These are phyloP conservation scores for Oenanthe sinensis DNA, from an alignment of 129 eudicot genomes.

Conservation along the genomic window DNA sequence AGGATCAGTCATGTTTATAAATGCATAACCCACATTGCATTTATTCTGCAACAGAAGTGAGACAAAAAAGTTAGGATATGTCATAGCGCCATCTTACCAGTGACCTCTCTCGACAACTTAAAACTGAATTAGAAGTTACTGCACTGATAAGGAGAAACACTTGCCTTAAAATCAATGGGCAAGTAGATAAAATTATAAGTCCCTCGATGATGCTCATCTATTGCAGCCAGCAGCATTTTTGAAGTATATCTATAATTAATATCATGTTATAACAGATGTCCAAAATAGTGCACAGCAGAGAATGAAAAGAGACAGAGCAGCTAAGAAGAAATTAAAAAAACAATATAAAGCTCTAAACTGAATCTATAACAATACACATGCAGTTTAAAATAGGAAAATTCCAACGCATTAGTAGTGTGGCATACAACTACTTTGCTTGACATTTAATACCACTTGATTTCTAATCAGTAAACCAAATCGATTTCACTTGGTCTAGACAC, in stretches of 20 bases:
- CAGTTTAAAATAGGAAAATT: not conserved
- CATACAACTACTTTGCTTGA: not conserved
- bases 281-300: not conserved
- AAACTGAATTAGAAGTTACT: not conserved
- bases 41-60: conserved; percentile 65
- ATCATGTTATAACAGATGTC: conserved; percentile 6
- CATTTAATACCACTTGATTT: not conserved
- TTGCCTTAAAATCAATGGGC: conserved; percentile 96
- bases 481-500: not conserved
- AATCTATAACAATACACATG: not conserved
- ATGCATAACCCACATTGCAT: conserved; percentile 98
- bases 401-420: not conserved
- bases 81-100: not conserved
- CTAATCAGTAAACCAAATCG: no score
- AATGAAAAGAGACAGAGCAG: no score
- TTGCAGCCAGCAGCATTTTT: conserved; percentile 94
- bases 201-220: conserved; percentile 92
- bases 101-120: conserved; percentile 4
- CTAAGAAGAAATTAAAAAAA: not conserved
- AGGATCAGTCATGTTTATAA: conserved; percentile 94
- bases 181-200: conserved; percentile 90
- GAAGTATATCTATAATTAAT: conserved; percentile 70
- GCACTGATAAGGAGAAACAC: conserved; percentile 16
- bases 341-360: not conserved
- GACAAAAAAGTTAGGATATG: conserved; percentile 3